Conservation (phyloP, 306 rosid genomes). For the Corylus avellana region DNA sequence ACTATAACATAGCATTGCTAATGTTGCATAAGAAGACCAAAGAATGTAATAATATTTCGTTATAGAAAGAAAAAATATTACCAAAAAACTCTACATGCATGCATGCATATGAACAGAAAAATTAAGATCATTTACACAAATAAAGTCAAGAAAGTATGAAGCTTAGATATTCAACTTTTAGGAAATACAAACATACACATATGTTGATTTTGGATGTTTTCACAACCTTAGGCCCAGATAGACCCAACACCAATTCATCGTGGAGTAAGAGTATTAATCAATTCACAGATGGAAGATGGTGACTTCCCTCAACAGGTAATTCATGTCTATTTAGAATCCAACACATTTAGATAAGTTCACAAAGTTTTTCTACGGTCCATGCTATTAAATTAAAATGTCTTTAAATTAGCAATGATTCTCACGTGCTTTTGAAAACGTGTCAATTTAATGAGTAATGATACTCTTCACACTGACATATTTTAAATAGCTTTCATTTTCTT, state of each 20-base stretch:
- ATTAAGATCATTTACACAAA: not conserved
- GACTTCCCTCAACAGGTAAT: slow-evolving; percentile 71
- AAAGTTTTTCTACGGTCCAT: too few relatives aligned
- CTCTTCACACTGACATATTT: too few relatives aligned
- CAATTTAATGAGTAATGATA: too few relatives aligned
- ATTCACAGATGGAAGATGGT: slow-evolving; percentile 70
- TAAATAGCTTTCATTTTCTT: too few relatives aligned
- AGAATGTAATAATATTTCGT: not conserved
- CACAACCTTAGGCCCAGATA: slow-evolving; percentile 43
- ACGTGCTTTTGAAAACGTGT: too few relatives aligned
- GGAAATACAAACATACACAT: not conserved
- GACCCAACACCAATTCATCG: slow-evolving; percentile 58
- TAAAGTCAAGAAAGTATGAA: not conserved
- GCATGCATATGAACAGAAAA: not conserved
- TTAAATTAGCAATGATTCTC: too few relatives aligned
- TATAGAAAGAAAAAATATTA: not conserved
- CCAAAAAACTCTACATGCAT: not conserved
- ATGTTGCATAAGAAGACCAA: not conserved
- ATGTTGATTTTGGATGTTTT: slow-evolving; percentile 15
- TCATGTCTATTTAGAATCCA: not conserved
- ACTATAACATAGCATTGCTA: too few relatives aligned
- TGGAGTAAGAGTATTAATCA: slow-evolving; percentile 52
- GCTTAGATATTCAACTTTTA: not conserved
- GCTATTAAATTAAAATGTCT: too few relatives aligned
- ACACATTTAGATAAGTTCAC: not conserved